Evolutionary conservation across 2,329 filamentous ascomycete species (phyloP).

Genomic region (Clonostachys sp.): DNA sequence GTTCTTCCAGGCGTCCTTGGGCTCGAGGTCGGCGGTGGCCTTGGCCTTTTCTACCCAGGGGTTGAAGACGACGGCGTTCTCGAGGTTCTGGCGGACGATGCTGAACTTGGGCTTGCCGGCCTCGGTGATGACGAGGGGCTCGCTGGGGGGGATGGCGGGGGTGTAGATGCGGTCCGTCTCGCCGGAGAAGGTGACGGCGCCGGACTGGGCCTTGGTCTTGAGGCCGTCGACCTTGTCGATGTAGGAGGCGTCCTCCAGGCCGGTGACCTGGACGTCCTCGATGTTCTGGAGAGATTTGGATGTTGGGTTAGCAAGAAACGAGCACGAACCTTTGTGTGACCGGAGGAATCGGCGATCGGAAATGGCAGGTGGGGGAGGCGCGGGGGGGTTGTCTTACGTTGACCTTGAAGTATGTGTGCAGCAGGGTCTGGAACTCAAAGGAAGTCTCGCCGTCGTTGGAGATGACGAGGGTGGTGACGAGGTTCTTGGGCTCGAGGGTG

Average conservation of each 20-base stretch:
- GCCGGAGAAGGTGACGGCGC: slow-evolving; percentile 63
- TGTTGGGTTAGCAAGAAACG: not conserved
- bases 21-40: slow-evolving; percentile 80
- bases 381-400: slow-evolving; percentile 48
- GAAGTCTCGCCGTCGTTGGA: slow-evolving; percentile 78
- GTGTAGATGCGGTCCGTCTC: slow-evolving; percentile 91
- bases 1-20: slow-evolving; percentile 83
- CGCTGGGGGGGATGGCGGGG: slow-evolving; percentile 55
- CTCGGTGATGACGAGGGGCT: slow-evolving; percentile 56
- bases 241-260: slow-evolving; percentile 73
- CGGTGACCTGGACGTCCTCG: slow-evolving; percentile 63
- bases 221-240: slow-evolving; percentile 75
- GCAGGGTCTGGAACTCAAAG: slow-evolving; percentile 87
- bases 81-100: slow-evolving; percentile 77
- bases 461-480: slow-evolving; percentile 80
- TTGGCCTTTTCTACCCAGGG: slow-evolving; percentile 85
- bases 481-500: slow-evolving; percentile 67
- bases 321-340: not conserved
- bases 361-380: too few relatives aligned
- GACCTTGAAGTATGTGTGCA: slow-evolving; percentile 87
- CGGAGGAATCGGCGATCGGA: too few relatives aligned
- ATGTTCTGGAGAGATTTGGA: slow-evolving; percentile 61
- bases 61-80: slow-evolving; percentile 94
- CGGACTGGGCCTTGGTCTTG: slow-evolving; percentile 60
- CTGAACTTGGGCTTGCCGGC: slow-evolving; percentile 62